Conservation (phyloP, 108 stramenopile species). For the Nannochloropsis granulata region DNA sequence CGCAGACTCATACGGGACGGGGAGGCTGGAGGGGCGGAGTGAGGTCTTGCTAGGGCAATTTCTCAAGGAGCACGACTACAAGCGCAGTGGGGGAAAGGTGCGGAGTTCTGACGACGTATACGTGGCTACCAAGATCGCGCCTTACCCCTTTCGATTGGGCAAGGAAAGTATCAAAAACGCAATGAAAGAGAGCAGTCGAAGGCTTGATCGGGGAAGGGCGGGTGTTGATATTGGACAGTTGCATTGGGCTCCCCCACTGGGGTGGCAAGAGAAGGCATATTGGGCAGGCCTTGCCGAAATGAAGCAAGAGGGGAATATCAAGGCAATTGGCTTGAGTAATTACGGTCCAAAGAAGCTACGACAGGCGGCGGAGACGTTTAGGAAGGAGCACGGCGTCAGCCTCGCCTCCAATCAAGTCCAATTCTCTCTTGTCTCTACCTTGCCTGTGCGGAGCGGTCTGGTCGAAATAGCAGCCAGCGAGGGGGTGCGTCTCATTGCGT, state of each 20-base stretch:
- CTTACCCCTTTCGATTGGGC: slow-evolving; percentile 30
- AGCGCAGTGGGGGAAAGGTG: neutral
- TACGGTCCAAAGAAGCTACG: slow-evolving; percentile 25
- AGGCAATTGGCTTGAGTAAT: slow-evolving; percentile 32
- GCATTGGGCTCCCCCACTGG: slow-evolving; percentile 33
- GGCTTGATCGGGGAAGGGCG: neutral
- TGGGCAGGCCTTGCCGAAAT: slow-evolving; percentile 21
- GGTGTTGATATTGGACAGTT: slow-evolving; percentile 29
- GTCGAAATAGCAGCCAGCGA: slow-evolving; percentile 7
- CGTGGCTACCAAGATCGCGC: slow-evolving; percentile 35
- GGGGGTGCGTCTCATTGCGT: slow-evolving; percentile 25
- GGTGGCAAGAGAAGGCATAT: slow-evolving; percentile 33
- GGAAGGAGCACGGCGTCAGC: neutral
- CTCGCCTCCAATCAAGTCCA: slow-evolving; percentile 37
- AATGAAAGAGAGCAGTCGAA: slow-evolving; percentile 10
- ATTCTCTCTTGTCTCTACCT: slow-evolving; percentile 28
- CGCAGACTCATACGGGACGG: slow-evolving; percentile 37
- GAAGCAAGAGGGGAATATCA: neutral
- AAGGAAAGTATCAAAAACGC: slow-evolving; percentile 14
- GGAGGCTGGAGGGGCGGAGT: slow-evolving; percentile 25
- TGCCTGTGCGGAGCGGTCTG: slow-evolving; percentile 25
- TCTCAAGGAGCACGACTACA: slow-evolving; percentile 9
- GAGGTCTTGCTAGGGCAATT: slow-evolving; percentile 30
- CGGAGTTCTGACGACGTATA: slow-evolving; percentile 3
- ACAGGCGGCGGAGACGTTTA: neutral